Conservation (phyloP, 352 stramenopile genomes). For the Phytophthora pini region DNA sequence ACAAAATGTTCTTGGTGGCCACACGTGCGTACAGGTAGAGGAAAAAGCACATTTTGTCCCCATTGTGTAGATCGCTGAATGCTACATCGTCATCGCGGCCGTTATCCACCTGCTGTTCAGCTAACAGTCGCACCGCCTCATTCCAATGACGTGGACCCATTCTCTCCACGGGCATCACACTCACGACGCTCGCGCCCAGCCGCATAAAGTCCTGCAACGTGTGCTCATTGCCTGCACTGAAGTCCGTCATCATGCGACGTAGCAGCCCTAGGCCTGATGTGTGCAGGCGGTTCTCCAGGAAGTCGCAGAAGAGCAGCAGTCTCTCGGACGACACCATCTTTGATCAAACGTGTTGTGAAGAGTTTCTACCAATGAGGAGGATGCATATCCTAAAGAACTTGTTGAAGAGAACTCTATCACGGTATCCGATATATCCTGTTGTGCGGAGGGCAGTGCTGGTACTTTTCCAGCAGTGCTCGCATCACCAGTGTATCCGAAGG, state of each 20-base stretch:
- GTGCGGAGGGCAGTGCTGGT: too few species aligned
- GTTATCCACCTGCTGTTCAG: background rate
- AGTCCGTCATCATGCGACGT: constrained; percentile 33
- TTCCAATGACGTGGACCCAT: background rate
- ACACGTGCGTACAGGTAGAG: constrained; percentile 34
- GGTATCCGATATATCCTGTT: too few species aligned
- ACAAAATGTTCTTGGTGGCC: constrained; percentile 48
- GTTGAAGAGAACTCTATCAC: too few species aligned
- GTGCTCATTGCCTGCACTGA: constrained; percentile 26
- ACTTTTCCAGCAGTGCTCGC: too few species aligned
- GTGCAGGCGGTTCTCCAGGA: constrained; percentile 35
- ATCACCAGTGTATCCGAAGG: too few species aligned
- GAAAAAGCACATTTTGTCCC: constrained; percentile 20
- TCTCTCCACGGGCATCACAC: constrained; percentile 32
- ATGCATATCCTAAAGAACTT: too few species aligned
- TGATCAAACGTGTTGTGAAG: background rate
- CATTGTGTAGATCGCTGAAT: background rate
- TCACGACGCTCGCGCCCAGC: constrained; percentile 31
- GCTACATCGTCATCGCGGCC: background rate
- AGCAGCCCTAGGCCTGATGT: constrained; percentile 36
- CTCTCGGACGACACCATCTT: constrained; percentile 12
- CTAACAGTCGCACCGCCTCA: constrained; percentile 22
- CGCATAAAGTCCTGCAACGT: constrained; percentile 42
- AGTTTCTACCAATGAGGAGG: background rate
- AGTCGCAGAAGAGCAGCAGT: constrained; percentile 42